phyloP scores from a whole-genome alignment of 1,139 yeast genomes.

The Sugiyamaella sp. region DNA sequence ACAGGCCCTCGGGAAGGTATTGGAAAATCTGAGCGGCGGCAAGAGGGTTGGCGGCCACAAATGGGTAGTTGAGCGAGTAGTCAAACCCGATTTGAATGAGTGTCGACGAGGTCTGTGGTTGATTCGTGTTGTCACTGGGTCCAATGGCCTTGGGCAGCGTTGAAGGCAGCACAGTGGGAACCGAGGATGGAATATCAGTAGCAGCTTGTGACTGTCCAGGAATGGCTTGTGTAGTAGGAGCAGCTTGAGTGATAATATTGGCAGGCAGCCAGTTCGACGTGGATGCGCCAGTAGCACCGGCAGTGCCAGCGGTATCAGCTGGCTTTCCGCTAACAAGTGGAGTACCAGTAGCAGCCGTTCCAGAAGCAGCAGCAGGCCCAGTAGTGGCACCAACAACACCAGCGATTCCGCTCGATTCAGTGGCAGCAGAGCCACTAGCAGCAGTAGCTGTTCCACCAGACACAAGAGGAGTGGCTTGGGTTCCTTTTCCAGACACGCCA shows the following conservation, averaged over 20 bases:
- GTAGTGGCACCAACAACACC: not conserved
- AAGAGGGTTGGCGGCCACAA: conserved; percentile 45
- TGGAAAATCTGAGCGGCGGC: conserved; percentile 50
- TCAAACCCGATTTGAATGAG: conserved; percentile 47
- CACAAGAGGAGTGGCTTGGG: conserved; percentile 18
- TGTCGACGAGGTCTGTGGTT: conserved; percentile 38
- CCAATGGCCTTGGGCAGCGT: conserved; percentile 45
- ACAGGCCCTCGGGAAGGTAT: conserved; percentile 46
- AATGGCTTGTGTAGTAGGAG: conserved; percentile 27
- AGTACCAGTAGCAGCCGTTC: not conserved
- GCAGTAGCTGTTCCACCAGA: conserved; percentile 14
- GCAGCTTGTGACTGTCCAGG: conserved; percentile 23
- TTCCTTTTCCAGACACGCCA: not conserved
- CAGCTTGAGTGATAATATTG: conserved; percentile 36
- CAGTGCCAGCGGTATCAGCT: conserved; percentile 19
- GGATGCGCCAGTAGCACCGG: conserved; percentile 26
- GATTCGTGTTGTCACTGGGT: conserved; percentile 40
- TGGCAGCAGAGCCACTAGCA: not conserved
- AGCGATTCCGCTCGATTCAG: not conserved
- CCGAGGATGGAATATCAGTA: conserved; percentile 27
- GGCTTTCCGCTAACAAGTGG: conserved; percentile 19
- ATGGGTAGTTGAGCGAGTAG: conserved; percentile 46
- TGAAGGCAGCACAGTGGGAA: conserved; percentile 35
- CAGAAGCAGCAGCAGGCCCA: not conserved
- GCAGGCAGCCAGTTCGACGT: conserved; percentile 42